phyloP scores from a whole-genome alignment of 306 rosid genomes.

The Trichosanthes truncata region DNA sequence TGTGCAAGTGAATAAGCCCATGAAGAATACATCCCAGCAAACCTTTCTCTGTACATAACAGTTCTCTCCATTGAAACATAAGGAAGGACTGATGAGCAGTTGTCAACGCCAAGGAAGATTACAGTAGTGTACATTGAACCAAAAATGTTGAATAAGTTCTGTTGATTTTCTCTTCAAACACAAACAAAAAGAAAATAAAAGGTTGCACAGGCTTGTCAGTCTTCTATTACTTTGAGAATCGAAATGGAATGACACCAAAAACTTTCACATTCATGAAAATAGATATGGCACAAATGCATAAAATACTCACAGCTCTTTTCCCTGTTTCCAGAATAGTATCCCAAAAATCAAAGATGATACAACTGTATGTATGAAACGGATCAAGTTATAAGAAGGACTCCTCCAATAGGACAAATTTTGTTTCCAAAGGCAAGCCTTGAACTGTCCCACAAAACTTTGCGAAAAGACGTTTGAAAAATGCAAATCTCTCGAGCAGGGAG shows the following conservation, averaged over 20 bases:
- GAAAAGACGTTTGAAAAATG: conserved; percentile 27
- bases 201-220: background rate
- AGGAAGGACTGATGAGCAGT: conserved; percentile 24
- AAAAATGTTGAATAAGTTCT: conserved; percentile 27
- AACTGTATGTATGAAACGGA: conserved; percentile 17
- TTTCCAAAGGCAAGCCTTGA: conserved; percentile 38
- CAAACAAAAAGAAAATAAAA: background rate
- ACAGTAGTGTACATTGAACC: conserved; percentile 36
- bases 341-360: conserved; percentile 24
- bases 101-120: conserved; percentile 36
- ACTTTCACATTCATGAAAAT: background rate
- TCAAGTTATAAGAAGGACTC: conserved; percentile 31
- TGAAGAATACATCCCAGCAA: conserved; percentile 44
- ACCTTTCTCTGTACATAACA: conserved; percentile 36
- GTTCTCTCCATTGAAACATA: conserved; percentile 21
- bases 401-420: conserved; percentile 38
- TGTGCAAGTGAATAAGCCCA: conserved; percentile 39
- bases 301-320: conserved; percentile 22
- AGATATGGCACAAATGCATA: background rate
- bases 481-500: conserved; percentile 27
- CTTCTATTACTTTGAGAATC: background rate
- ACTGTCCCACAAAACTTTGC: conserved; percentile 24
- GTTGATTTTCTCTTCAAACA: conserved; percentile 31
- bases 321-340: conserved; percentile 28
- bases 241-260: background rate